Conservation (phyloP, 2,329 filamentous ascomycete genomes). For the Ophiobolus disseminans region DNA sequence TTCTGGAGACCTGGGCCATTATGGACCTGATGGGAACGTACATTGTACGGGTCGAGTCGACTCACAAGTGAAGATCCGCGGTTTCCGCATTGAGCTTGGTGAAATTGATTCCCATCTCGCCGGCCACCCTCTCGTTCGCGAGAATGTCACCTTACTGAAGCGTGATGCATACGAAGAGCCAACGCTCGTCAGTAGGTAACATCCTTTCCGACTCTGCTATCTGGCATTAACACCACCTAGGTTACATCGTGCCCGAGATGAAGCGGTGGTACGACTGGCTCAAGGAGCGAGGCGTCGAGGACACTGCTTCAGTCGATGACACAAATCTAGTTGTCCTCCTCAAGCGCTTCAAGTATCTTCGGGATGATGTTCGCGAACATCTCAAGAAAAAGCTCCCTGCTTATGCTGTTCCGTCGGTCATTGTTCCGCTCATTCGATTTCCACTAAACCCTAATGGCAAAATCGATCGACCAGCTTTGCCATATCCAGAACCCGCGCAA, state of each 20-base stretch:
- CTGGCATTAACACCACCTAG: conserved; percentile 15
- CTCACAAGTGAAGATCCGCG: conserved; percentile 92
- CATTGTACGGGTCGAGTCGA: conserved; percentile 83
- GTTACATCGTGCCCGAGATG: conserved; percentile 84
- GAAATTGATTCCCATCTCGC: conserved; percentile 89
- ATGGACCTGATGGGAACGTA: conserved; percentile 73
- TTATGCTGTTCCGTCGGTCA: conserved; percentile 77
- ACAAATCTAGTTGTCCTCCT: conserved; percentile 63
- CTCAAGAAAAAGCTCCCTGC: conserved; percentile 74
- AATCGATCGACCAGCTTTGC: conserved; percentile 78
- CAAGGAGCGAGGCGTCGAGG: conserved; percentile 52
- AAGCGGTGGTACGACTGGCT: conserved; percentile 76
- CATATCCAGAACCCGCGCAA: conserved; percentile 78
- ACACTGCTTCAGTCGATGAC: conserved; percentile 47
- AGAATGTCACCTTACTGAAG: conserved; percentile 84
- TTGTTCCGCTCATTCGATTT: conserved; percentile 74
- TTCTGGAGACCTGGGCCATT: conserved; percentile 84
- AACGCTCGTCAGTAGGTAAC: conserved; percentile 71
- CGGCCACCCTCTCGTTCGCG: conserved; percentile 75
- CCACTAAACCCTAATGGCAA: conserved; percentile 73
- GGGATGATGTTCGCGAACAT: conserved; percentile 68
- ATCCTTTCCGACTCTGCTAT: not conserved
- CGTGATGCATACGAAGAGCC: conserved; percentile 85
- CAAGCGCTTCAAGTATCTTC: conserved; percentile 67
- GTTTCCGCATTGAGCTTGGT: conserved; percentile 91